Conservation (phyloP, 176 grass and related monocot species). For the Puccinellia tenuiflora region DNA sequence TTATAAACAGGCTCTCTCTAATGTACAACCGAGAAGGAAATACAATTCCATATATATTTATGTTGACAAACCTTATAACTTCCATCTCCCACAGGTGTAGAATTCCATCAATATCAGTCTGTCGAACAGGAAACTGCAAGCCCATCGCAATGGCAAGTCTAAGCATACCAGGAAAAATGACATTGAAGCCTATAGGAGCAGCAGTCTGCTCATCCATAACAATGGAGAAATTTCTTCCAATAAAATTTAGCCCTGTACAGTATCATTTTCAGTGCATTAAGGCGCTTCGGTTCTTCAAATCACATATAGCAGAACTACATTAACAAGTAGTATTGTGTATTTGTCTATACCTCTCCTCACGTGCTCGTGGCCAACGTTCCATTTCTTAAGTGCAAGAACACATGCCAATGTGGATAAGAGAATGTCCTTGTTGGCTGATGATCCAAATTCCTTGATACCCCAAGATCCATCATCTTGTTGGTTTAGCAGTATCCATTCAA, state of each 20-base stretch:
- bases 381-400: slow-evolving; percentile 48
- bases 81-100: slow-evolving; percentile 34
- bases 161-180: too few relatives aligned
- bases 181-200: too few relatives aligned
- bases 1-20: neutral
- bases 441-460: slow-evolving; percentile 13
- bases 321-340: neutral
- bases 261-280: neutral
- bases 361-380: slow-evolving; percentile 48
- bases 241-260: slow-evolving; percentile 35
- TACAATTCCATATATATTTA: neutral
- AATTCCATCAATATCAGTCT: slow-evolving; percentile 25
- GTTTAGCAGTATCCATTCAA: slow-evolving; percentile 55
- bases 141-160: slow-evolving; percentile 33
- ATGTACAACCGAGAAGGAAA: neutral
- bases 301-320: neutral
- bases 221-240: slow-evolving; percentile 31
- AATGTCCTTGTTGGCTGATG: slow-evolving; percentile 29
- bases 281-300: neutral
- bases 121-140: slow-evolving; percentile 37
- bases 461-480: slow-evolving; percentile 56
- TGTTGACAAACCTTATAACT: slow-evolving; percentile 46
- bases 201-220: slow-evolving; percentile 36
- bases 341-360: slow-evolving; percentile 39
- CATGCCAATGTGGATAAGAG: slow-evolving; percentile 54